These are phyloP conservation scores for Teratosphaeria gauchensis DNA, from an alignment of 2,329 filamentous ascomycete genomes.

Conservation along the genomic window DNA sequence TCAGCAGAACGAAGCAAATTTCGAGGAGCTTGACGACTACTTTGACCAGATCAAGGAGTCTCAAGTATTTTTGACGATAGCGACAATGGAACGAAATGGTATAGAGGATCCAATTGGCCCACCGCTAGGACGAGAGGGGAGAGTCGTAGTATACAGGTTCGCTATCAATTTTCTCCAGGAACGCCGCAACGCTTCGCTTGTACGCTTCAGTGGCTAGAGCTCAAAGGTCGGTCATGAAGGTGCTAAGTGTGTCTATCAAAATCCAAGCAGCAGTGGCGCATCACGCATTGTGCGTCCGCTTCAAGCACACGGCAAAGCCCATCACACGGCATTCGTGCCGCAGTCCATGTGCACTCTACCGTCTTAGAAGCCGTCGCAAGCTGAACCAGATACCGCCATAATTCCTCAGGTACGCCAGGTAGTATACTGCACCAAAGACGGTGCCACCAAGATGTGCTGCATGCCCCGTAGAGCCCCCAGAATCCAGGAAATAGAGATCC, in stretches of 20 bases:
- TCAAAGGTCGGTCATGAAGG: neutral
- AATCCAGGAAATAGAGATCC: slow-evolving; percentile 31
- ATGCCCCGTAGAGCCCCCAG: slow-evolving; percentile 27
- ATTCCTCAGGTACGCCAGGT: slow-evolving; percentile 16
- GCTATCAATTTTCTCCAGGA: neutral
- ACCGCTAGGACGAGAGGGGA: neutral
- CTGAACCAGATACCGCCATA: slow-evolving; percentile 12
- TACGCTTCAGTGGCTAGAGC: neutral
- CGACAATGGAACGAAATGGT: too few species aligned
- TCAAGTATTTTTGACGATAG: too few species aligned
- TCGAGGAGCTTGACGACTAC: too few species aligned
- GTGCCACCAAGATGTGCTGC: slow-evolving; percentile 37
- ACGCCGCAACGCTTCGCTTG: neutral
- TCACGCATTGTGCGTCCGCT: neutral
- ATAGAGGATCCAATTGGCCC: too few species aligned
- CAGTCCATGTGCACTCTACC: neutral
- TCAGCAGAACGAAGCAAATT: too few species aligned
- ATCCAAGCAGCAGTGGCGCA: neutral
- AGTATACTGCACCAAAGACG: slow-evolving; percentile 29
- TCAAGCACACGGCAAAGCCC: neutral
- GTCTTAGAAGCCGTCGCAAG: neutral
- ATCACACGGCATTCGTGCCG: neutral
- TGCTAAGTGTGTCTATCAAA: neutral
- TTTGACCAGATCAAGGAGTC: too few species aligned
- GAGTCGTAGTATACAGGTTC: neutral